Percentiles rank a stretch among this genome's conserved stretches.
Evolutionary conservation across 179 eudicot species (phyloP).

Genomic region (Beta lomatogona): DNA sequence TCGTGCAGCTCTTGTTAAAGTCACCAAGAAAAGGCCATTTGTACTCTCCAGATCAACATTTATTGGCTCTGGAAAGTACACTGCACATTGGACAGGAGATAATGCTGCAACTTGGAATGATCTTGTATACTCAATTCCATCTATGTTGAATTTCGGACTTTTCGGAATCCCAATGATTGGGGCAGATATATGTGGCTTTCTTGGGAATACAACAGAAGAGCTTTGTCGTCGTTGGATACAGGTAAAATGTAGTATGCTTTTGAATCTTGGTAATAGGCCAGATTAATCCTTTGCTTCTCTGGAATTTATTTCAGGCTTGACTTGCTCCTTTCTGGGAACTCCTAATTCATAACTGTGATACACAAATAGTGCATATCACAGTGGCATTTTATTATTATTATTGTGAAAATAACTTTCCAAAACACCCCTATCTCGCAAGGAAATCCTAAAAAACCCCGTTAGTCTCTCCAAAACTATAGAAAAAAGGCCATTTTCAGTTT

Average conservation of each 20-base stretch:
- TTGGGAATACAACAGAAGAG: slow-evolving; percentile 47
- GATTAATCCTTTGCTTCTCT: no score
- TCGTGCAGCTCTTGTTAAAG: slow-evolving; percentile 28
- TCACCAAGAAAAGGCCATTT: slow-evolving; percentile 43
- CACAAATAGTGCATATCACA: no score
- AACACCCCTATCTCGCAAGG: no score
- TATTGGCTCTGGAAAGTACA: slow-evolving; percentile 45
- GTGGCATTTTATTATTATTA: no score
- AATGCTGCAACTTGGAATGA: slow-evolving; percentile 57
- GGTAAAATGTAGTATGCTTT: slow-evolving; percentile 18
- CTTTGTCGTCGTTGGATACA: slow-evolving; percentile 52
- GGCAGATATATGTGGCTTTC: slow-evolving; percentile 55
- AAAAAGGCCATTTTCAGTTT: no score
- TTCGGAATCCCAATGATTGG: slow-evolving; percentile 58
- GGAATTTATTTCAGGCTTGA: no score
- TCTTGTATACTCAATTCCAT: slow-evolving; percentile 43
- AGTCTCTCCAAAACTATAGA: no score
- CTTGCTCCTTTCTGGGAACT: no score
- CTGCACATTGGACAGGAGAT: slow-evolving; percentile 62
- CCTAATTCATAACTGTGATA: no score
- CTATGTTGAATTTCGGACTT: slow-evolving; percentile 42
- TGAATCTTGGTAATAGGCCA: no score
- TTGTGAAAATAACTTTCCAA: no score
- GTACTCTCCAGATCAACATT: slow-evolving; percentile 44
- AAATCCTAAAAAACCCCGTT: no score